Evolutionary conservation across 2,329 filamentous ascomycete genomes (phyloP), one percentile per base, ranked within the genome.

Genomic region (Penicillium olsonii): DNA sequence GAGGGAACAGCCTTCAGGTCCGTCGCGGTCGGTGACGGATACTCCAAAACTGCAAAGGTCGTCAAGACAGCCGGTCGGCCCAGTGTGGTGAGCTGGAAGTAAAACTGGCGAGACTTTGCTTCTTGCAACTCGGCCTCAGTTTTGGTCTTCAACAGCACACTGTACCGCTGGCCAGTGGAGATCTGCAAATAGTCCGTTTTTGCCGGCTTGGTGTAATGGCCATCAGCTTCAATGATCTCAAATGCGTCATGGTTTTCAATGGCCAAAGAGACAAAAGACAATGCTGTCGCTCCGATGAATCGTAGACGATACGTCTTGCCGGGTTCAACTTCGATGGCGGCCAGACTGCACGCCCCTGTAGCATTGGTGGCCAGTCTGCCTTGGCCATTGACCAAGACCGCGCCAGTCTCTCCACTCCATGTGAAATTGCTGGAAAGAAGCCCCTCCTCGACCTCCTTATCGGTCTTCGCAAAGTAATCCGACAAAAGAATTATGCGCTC

Each of bases 271-370:
- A 79, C 67, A 53, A 81, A 73, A 0, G 80, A 83, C 15, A 87
- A 68, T 0, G 80, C 80, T 0, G 78, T 79, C 0, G 66, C 75
- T 4, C 82, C 82, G 37, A 87, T 77, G 59, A 84, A 81, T 9
- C 85, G 76, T 44, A 87, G 67, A 2, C 84, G 76, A 57, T 87
- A 88, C 0, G 78, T 83, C 61, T 78, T 83, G 10, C 73, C 79
- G 0, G 84, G 81, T 31, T 84, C 70, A 8, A 88, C 80, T 5
- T 80, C 74, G 51, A 87, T 79, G 3, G 83, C 70, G 4, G 76
- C 72, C 2, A 79, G 70, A 45, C 69, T 64, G 64, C 79, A 78
- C 3, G 40, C 39, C 8, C 49, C 49, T 1, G 49, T 52, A 31
- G 69, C 68, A 39, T 62, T 65, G 29, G 69, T 70, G 1, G 65